Conservation (phyloP, 2,329 filamentous ascomycete species). For the Thermothelomyces thermophilus region DNA sequence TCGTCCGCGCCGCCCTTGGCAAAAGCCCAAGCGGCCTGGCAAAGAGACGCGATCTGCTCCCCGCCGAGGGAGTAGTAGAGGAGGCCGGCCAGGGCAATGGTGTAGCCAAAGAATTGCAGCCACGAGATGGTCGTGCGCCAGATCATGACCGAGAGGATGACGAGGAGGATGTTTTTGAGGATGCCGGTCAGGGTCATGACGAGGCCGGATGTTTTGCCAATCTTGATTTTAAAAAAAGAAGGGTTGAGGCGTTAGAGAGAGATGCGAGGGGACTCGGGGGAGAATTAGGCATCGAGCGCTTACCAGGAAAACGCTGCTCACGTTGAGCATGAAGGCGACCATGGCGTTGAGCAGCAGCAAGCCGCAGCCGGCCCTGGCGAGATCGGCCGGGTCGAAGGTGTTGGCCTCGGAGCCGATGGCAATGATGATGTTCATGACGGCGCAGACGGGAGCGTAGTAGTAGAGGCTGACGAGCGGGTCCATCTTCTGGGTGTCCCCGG, state of each 20-base stretch:
- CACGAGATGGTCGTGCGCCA: constrained; percentile 66
- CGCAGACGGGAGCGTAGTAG: constrained; percentile 83
- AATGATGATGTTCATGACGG: constrained; percentile 69
- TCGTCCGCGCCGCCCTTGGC: neutral
- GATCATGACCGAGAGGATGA: constrained; percentile 67
- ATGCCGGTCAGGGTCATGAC: constrained; percentile 82
- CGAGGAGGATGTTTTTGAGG: constrained; percentile 80
- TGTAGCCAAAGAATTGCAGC: constrained; percentile 72
- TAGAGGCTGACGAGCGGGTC: constrained; percentile 82
- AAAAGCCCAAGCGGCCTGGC: constrained; percentile 16
- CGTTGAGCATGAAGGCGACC: constrained; percentile 73
- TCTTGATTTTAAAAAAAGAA: constrained; percentile 42
- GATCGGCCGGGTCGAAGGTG: constrained; percentile 57
- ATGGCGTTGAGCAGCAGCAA: constrained; percentile 63
- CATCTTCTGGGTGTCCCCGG: constrained; percentile 73
- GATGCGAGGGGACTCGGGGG: neutral
- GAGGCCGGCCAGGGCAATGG: constrained; percentile 54
- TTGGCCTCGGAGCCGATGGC: constrained; percentile 64
- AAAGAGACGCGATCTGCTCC: constrained; percentile 27
- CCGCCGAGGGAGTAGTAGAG: constrained; percentile 43
- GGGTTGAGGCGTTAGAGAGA: neutral
- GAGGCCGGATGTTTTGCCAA: constrained; percentile 79
- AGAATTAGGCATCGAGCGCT: constrained; percentile 29
- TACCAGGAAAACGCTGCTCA: constrained; percentile 82
- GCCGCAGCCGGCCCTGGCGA: constrained; percentile 57